phyloP scores from a whole-genome alignment of 768 basidiomycete genomes.

The Thelephora ganbajun region DNA sequence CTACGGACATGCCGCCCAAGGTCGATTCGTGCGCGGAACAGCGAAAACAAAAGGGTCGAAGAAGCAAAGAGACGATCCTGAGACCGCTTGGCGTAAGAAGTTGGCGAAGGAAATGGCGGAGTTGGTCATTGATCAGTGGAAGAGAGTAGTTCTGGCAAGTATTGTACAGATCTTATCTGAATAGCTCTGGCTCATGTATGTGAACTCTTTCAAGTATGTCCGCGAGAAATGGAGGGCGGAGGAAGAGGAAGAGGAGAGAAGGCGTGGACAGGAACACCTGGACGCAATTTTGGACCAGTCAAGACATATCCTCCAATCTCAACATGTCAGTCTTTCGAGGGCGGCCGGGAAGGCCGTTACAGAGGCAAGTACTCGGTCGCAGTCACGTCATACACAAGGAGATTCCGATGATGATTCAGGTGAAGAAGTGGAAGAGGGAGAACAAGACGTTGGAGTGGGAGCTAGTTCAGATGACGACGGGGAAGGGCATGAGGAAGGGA shows the following conservation, averaged over 20 bases:
- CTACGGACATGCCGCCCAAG: too few relatives aligned
- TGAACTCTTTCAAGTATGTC: slow-evolving; percentile 38
- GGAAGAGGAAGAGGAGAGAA: slow-evolving; percentile 63
- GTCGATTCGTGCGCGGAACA: too few relatives aligned
- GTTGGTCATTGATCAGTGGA: slow-evolving; percentile 70
- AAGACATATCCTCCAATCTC: slow-evolving; percentile 73
- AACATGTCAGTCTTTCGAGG: slow-evolving; percentile 53
- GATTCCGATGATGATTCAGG: not conserved
- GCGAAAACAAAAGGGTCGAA: slow-evolving; percentile 10
- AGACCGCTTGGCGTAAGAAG: too few relatives aligned
- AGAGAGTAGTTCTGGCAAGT: slow-evolving; percentile 72
- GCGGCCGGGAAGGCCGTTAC: slow-evolving; percentile 34
- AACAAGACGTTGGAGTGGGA: slow-evolving; percentile 15
- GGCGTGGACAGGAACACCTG: slow-evolving; percentile 71
- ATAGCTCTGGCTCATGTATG: not conserved
- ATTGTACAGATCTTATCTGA: not conserved
- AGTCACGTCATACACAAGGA: not conserved
- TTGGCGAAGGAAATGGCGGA: slow-evolving; percentile 63
- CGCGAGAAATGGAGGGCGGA: slow-evolving; percentile 52
- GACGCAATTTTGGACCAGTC: slow-evolving; percentile 87
- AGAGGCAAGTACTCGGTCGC: slow-evolving; percentile 30
- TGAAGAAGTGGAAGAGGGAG: slow-evolving; percentile 13
- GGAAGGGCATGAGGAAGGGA: slow-evolving; percentile 24
- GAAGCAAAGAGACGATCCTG: slow-evolving; percentile 35
- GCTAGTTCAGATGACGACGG: slow-evolving; percentile 17